Evolutionary conservation across 805 yeast species (phyloP).

Genomic region (Cyberlindnera japonica): DNA sequence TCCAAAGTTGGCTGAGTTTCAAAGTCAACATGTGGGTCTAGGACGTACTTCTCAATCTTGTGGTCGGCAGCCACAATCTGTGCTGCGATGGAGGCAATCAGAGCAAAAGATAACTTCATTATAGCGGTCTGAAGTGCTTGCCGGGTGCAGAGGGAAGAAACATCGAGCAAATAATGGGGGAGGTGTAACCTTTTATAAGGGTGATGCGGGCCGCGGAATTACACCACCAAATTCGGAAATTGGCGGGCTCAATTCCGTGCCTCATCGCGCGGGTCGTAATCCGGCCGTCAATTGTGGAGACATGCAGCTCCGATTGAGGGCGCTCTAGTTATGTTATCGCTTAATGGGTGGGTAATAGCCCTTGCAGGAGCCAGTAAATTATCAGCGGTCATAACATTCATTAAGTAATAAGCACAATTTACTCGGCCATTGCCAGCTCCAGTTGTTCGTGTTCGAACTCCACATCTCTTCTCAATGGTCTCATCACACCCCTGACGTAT

Average conservation of each 20-base stretch:
- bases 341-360: no score
- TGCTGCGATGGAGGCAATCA: conserved; percentile 13
- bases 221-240: conserved; percentile 5
- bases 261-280: neutral
- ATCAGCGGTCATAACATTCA: conserved; percentile 10
- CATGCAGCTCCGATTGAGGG: no score
- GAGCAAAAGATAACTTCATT: conserved; percentile 10
- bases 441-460: conserved; percentile 16
- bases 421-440: conserved; percentile 17
- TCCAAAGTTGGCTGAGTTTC: conserved; percentile 40
- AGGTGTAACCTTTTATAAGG: conserved; percentile 2
- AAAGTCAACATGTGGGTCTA: conserved; percentile 15
- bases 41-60: conserved; percentile 16
- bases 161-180: no score
- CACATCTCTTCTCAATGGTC: conserved; percentile 18
- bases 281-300: no score
- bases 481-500: conserved; percentile 19
- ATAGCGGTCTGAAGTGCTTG: neutral
- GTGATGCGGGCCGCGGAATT: conserved; percentile 9
- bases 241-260: conserved; percentile 9
- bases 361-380: no score
- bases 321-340: no score
- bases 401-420: neutral
- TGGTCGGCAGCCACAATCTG: conserved; percentile 9
- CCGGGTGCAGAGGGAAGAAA: neutral